These are phyloP conservation scores for Boletus speciosus DNA, from an alignment of 768 basidiomycete species.

Conservation along the genomic window DNA sequence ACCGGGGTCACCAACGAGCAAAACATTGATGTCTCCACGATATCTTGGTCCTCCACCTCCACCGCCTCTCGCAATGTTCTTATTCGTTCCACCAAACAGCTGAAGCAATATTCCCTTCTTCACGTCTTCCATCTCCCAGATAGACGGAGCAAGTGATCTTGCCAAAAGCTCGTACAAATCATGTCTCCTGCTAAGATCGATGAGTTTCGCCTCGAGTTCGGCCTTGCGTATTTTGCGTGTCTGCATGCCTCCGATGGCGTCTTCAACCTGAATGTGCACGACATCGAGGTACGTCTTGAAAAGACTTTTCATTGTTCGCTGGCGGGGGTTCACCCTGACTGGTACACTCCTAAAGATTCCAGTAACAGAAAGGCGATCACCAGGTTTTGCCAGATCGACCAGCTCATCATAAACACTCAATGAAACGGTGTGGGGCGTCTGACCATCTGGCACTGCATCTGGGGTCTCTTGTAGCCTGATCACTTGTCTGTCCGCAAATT, in stretches of 20 bases:
- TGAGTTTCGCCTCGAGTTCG: conserved; percentile 77
- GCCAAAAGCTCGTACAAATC: conserved; percentile 88
- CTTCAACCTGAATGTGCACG: conserved; percentile 78
- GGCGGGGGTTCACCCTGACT: conserved; percentile 90
- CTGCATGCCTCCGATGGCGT: conserved; percentile 36
- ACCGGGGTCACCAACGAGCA: conserved; percentile 97
- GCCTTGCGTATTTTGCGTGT: conserved; percentile 45
- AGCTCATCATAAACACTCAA: conserved; percentile 98
- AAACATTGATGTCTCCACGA: conserved; percentile 95
- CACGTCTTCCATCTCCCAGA: conserved; percentile 98
- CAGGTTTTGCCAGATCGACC: conserved; percentile 94
- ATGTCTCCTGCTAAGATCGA: conserved; percentile 64
- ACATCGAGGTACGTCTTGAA: conserved; percentile 99
- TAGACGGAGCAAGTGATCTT: conserved; percentile 85
- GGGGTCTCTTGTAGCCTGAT: conserved; percentile 96
- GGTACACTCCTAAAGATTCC: conserved; percentile 96
- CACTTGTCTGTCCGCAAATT: conserved; percentile 94
- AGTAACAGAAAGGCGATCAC: conserved; percentile 85
- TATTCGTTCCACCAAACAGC: conserved; percentile 97
- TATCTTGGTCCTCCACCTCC: conserved; percentile 96
- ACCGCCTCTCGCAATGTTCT: conserved; percentile 87
- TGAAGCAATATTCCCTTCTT: conserved; percentile 98
- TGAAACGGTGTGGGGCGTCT: conserved; percentile 96
- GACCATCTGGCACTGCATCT: conserved; percentile 96
- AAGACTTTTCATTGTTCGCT: conserved; percentile 87